These are phyloP conservation scores for Arctostaphylos glauca DNA, from an alignment of 148 eudicot genomes.

Conservation along the genomic window DNA sequence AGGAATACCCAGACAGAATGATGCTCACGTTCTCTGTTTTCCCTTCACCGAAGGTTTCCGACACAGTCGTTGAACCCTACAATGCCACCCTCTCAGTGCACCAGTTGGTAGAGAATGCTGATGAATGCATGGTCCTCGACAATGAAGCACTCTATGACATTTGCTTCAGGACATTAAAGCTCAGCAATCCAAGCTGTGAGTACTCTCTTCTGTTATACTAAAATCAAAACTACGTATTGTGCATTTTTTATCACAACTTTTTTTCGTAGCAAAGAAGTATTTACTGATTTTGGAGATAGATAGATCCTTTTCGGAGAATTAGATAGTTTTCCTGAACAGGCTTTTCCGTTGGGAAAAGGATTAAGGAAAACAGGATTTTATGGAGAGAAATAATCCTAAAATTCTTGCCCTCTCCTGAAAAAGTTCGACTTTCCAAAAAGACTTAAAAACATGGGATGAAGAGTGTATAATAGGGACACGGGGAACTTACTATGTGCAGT, in stretches of 20 bases:
- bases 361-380: too few species aligned
- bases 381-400: too few species aligned
- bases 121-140: constrained; percentile 36
- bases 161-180: constrained; percentile 75
- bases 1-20: constrained; percentile 83
- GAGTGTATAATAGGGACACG: background rate
- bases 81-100: constrained; percentile 8
- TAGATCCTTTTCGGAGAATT: too few species aligned
- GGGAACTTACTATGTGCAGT: too few species aligned
- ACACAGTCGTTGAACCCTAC: constrained; percentile 64
- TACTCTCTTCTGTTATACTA: background rate
- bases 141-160: constrained; percentile 82
- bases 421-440: background rate
- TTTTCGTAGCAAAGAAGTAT: too few species aligned
- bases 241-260: too few species aligned
- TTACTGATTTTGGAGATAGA: too few species aligned
- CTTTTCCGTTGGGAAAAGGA: too few species aligned
- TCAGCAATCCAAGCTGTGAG: constrained; percentile 71
- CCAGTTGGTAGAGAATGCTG: constrained; percentile 9
- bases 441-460: background rate
- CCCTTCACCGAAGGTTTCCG: constrained; percentile 77
- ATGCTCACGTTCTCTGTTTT: constrained; percentile 79
- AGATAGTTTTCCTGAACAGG: too few species aligned
- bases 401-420: background rate
- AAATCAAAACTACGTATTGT: background rate